A percentile compares a stretch with the other conserved stretches of the same genome.
Conservation (phyloP, 2,329 filamentous ascomycete species). For the Bipolaris cookei region DNA sequence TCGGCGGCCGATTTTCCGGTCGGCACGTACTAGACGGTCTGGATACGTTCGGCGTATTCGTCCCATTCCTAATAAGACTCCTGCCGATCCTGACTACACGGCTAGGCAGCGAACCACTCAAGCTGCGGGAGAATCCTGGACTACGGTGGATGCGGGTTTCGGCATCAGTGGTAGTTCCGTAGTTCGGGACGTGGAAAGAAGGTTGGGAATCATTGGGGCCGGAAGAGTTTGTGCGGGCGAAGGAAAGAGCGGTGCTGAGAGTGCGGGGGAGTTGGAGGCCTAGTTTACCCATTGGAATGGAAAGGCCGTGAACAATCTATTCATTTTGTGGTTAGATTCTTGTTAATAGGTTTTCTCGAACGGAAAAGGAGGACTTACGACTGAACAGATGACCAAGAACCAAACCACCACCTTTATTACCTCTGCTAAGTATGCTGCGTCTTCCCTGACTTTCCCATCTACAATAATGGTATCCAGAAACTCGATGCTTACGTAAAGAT, state of each 20-base stretch:
- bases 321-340: neutral
- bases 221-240: conserved; percentile 15
- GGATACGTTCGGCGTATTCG: conserved; percentile 10
- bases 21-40: conserved; percentile 3
- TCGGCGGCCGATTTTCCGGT: neutral
- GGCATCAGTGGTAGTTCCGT: conserved; percentile 24
- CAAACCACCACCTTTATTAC: conserved; percentile 76
- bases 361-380: conserved; percentile 62
- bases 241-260: conserved; percentile 58
- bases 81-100: conserved; percentile 46
- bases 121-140: conserved; percentile 28
- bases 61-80: conserved; percentile 38
- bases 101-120: conserved; percentile 32
- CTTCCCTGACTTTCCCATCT: conserved; percentile 66
- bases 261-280: conserved; percentile 67
- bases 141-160: conserved; percentile 35
- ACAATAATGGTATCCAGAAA: conserved; percentile 68
- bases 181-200: conserved; percentile 40
- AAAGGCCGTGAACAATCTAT: conserved; percentile 79
- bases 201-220: conserved; percentile 30
- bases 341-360: neutral
- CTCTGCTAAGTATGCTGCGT: conserved; percentile 71
- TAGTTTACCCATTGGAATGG: conserved; percentile 76
- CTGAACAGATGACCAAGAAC: conserved; percentile 84
- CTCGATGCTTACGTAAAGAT: conserved; percentile 80